These are phyloP conservation scores for Blepharisma japonicum DNA, from an alignment of 73 alveolate genomes.

Conservation along the genomic window DNA sequence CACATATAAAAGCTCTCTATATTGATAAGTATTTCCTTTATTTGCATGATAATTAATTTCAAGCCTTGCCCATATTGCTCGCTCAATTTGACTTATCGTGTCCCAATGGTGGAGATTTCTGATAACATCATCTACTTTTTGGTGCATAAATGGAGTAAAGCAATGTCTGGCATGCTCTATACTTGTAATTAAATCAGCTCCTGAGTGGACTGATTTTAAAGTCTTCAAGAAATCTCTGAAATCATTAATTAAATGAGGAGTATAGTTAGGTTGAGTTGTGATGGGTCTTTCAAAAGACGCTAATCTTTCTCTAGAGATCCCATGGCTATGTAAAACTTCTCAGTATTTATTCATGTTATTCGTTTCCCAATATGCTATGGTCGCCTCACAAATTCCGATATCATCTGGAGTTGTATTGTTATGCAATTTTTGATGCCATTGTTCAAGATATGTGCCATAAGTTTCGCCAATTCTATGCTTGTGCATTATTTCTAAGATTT, in stretches of 20 bases:
- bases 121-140: background rate
- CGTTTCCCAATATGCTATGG: conserved; percentile 74
- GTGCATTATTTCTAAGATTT: conserved; percentile 85
- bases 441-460: conserved; percentile 45
- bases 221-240: background rate
- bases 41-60: background rate
- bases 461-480: conserved; percentile 4
- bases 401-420: conserved; percentile 96
- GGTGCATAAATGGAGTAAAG: background rate
- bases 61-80: background rate
- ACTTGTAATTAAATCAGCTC: background rate
- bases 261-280: conserved; percentile 38
- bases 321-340: conserved; percentile 55
- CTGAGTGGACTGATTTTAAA: conserved; percentile 8
- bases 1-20: conserved; percentile 62
- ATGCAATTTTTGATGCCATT: conserved; percentile 96
- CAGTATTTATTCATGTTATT: conserved; percentile 82
- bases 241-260: conserved; percentile 14
- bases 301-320: conserved; percentile 42
- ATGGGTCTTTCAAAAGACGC: conserved; percentile 43
- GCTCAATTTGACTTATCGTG: background rate
- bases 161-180: background rate
- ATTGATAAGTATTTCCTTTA: background rate
- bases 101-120: conserved; percentile 15
- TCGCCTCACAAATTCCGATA: conserved; percentile 86